Evolutionary conservation across 805 yeast genomes (phyloP), one percentile per base, ranked within the genome.

Genomic region (Metschnikowia rubicola): DNA sequence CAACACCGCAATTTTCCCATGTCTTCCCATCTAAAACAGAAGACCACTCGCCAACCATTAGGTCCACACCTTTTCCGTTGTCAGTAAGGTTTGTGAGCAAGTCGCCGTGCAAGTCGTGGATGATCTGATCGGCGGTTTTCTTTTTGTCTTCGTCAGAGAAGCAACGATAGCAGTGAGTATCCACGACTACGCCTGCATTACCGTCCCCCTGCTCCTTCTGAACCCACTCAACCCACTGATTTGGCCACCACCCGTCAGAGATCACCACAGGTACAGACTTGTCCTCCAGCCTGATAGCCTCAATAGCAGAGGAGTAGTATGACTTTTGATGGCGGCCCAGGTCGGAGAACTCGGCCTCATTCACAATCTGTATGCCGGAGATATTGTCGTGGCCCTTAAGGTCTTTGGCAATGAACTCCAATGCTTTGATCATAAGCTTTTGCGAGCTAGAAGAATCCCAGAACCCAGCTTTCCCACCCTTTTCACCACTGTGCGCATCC

Each of bases 171-270:
- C 86, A 77, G 61, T 94, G 99, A 11, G 84, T 73, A 65, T 94
- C 99, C 35, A 92, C 73, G 0, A 91, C 79, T 2, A 91, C 92
- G 5, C 80, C 54, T 12, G 68, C 58, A 4, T 35, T 17, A 2
- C 65, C 58, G 12, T 61, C 51, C 37, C 67, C 67, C 40, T 56
- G 55, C 33, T 76, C 74, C 31, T 67, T 60, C 41, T 75, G 75
- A 8, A 88, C 64, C 83, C 86, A 87, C 50, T 81, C 70, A 21
- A 76, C 83, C 88, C 90, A 88, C 60, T 80, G 87, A 53, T 78
- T 78, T 5, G 94, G 78, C 83, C 89, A 84, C 98, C 98, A 94
- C 3, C 96, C 96, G 62, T 92, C 98, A 2, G 96, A 88, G 32
- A 92, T 86, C 13, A 86, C 69, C 6, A 92, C 71, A 0, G 96